Evolutionary conservation across 2,329 filamentous ascomycete species (phyloP).

Genomic region (Colletotrichum limetticola): DNA sequence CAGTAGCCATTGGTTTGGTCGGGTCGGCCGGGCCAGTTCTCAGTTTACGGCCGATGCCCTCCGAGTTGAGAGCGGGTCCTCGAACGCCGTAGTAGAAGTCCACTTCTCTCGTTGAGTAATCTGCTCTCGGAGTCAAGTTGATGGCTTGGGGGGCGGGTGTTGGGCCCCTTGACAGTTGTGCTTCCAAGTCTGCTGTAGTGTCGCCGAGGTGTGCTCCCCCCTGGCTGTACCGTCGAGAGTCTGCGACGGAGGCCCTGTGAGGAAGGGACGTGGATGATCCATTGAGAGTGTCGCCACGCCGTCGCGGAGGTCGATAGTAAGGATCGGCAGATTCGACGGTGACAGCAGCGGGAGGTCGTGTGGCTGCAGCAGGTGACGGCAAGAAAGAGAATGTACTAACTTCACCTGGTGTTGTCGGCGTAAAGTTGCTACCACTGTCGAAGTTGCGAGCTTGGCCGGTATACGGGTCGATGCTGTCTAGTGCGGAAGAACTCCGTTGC

Average conservation of each 20-base stretch:
- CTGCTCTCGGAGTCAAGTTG: slow-evolving; percentile 71
- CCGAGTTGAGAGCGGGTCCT: slow-evolving; percentile 86
- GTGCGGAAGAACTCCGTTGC: slow-evolving; percentile 65
- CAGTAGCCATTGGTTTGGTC: slow-evolving; percentile 88
- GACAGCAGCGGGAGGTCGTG: slow-evolving; percentile 53
- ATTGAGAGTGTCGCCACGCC: slow-evolving; percentile 70
- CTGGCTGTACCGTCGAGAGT: slow-evolving; percentile 52
- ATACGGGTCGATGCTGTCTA: slow-evolving; percentile 62
- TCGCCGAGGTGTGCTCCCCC: slow-evolving; percentile 47
- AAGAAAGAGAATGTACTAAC: slow-evolving; percentile 79
- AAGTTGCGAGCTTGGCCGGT: slow-evolving; percentile 57
- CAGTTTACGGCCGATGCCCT: slow-evolving; percentile 82
- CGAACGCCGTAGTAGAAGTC: slow-evolving; percentile 97
- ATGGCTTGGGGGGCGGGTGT: slow-evolving; percentile 55
- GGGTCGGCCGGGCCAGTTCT: slow-evolving; percentile 96
- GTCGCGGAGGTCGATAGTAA: slow-evolving; percentile 88
- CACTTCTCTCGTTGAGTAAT: slow-evolving; percentile 93
- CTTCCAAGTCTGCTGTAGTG: slow-evolving; percentile 49
- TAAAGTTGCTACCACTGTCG: slow-evolving; percentile 72
- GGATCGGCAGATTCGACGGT: slow-evolving; percentile 73
- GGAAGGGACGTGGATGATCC: slow-evolving; percentile 47
- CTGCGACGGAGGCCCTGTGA: slow-evolving; percentile 43
- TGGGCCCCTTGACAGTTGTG: slow-evolving; percentile 53
- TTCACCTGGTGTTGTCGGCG: slow-evolving; percentile 79
- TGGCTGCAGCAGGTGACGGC: slow-evolving; percentile 63